These are phyloP conservation scores for Fusarium pseudonygamai DNA, from an alignment of 2,329 filamentous ascomycete species.

Conservation along the genomic window DNA sequence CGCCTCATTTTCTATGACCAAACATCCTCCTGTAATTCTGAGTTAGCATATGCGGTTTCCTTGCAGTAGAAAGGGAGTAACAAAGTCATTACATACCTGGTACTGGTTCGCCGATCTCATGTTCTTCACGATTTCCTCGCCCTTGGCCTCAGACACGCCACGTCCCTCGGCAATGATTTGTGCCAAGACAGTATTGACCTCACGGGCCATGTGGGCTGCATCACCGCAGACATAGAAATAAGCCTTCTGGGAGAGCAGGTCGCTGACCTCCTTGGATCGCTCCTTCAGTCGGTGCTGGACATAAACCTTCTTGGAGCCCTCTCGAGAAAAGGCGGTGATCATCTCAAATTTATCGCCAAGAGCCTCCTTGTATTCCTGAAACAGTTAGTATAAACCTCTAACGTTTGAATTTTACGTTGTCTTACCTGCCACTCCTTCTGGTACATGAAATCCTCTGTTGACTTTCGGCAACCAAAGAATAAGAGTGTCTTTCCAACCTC, in stretches of 20 bases:
- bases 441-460: constrained; percentile 92
- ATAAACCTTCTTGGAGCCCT: constrained; percentile 88
- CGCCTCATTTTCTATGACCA: constrained; percentile 64
- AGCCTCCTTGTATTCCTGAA: constrained; percentile 80
- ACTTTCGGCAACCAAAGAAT: constrained; percentile 94
- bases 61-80: background rate
- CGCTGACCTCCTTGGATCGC: constrained; percentile 83
- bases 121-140: constrained; percentile 94
- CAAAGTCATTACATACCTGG: constrained; percentile 69
- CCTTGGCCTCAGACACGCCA: constrained; percentile 84
- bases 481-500: constrained; percentile 87
- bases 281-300: constrained; percentile 94
- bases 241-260: constrained; percentile 84
- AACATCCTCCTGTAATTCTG: constrained; percentile 69
- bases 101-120: constrained; percentile 97
- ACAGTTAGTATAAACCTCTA: constrained; percentile 35
- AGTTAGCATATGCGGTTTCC: constrained; percentile 24
- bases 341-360: constrained; percentile 91
- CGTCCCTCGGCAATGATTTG: constrained; percentile 89
- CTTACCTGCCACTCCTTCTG: constrained; percentile 91
- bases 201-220: constrained; percentile 95
- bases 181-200: constrained; percentile 86
- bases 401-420: constrained; percentile 10
- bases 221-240: constrained; percentile 99
- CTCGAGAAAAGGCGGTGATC: constrained; percentile 94